A percentile compares a stretch with the other conserved stretches of the same genome.
phyloP scores from a whole-genome alignment of 2,329 filamentous ascomycete species.

The Zymoseptoria brevis region DNA sequence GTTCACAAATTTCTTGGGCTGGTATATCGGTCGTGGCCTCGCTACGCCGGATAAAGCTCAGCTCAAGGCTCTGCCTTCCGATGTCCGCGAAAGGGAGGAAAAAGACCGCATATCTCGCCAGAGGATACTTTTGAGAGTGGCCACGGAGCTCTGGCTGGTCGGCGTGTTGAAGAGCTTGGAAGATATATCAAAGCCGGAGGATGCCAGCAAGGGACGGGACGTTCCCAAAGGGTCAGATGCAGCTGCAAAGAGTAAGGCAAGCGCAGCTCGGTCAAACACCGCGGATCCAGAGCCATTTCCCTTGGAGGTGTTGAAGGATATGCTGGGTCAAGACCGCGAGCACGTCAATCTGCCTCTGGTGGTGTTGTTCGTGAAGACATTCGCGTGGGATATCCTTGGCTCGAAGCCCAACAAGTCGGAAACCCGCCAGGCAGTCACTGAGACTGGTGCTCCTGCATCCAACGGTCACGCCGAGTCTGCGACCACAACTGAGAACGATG shows the following conservation, averaged over 20 bases:
- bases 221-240: slow-evolving; percentile 45
- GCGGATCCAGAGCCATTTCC: slow-evolving; percentile 84
- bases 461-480: slow-evolving; percentile 46
- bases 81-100: slow-evolving; percentile 88
- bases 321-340: slow-evolving; percentile 87
- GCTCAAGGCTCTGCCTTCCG: slow-evolving; percentile 68
- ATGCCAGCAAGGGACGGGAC: slow-evolving; percentile 54
- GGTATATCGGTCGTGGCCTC: slow-evolving; percentile 84
- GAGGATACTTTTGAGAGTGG: slow-evolving; percentile 75
- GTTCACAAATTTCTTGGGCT: slow-evolving; percentile 85
- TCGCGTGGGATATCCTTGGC: slow-evolving; percentile 90
- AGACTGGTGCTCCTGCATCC: slow-evolving; percentile 61
- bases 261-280: slow-evolving; percentile 48
- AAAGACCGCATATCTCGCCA: slow-evolving; percentile 86
- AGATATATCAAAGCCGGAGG: slow-evolving; percentile 57
- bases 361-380: slow-evolving; percentile 91
- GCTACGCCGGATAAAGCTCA: slow-evolving; percentile 80
- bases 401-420: slow-evolving; percentile 64
- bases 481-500: slow-evolving; percentile 45
- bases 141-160: slow-evolving; percentile 93
- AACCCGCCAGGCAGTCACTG: slow-evolving; percentile 74
- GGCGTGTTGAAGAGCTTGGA: slow-evolving; percentile 76
- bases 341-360: slow-evolving; percentile 85
- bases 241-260: slow-evolving; percentile 56
- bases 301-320: slow-evolving; percentile 92